phyloP scores from a whole-genome alignment of 2,329 filamentous ascomycete genomes.

The Colletotrichum sp. region DNA sequence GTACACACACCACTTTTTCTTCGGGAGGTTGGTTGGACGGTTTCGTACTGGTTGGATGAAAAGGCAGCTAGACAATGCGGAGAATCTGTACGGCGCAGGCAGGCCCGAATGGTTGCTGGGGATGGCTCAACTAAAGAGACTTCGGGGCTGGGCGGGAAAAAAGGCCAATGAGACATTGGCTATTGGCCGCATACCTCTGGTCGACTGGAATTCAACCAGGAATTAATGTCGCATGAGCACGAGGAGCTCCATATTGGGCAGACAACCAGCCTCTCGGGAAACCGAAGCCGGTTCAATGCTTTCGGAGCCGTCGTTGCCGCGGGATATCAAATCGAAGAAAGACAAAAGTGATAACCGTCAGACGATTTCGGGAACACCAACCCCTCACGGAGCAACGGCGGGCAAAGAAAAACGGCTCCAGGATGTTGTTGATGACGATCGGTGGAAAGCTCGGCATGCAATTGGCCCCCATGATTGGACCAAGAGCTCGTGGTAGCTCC shows the following conservation, averaged over 20 bases:
- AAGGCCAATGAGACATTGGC: not conserved
- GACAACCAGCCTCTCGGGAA: not conserved
- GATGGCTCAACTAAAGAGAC: not conserved
- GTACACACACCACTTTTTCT: not conserved
- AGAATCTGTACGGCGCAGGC: not conserved
- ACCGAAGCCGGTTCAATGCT: not conserved
- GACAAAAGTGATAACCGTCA: not conserved
- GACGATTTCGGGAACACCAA: not conserved
- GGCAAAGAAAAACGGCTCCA: not conserved
- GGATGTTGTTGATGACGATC: conserved; percentile 7
- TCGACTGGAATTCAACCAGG: not conserved
- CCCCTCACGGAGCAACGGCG: not conserved
- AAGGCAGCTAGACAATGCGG: not conserved
- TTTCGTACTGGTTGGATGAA: not conserved
- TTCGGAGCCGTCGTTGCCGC: not conserved
- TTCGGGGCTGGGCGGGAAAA: not conserved
- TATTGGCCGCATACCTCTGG: not conserved
- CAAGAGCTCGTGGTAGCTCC: conserved; percentile 1
- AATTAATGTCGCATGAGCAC: not conserved
- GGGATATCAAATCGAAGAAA: not conserved
- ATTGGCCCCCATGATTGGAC: conserved; percentile 12
- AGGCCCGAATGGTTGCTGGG: not conserved
- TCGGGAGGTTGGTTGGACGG: not conserved
- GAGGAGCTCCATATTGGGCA: not conserved
- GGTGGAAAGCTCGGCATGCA: not conserved